Conservation (phyloP, 2,329 filamentous ascomycete genomes). For the Pochonia chlamydosporia region DNA sequence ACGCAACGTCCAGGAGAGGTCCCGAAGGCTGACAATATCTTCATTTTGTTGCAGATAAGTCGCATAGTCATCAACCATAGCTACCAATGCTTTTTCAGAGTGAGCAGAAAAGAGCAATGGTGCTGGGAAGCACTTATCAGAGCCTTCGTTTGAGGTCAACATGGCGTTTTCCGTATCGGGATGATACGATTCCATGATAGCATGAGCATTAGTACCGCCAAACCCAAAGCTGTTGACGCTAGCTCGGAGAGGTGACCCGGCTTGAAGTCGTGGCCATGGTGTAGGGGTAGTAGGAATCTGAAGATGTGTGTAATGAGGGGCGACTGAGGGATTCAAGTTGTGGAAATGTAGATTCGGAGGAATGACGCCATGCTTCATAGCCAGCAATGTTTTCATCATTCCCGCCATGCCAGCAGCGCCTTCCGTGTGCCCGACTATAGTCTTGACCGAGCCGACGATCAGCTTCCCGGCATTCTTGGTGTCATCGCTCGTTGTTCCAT, state of each 20-base stretch:
- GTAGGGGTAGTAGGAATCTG: slow-evolving; percentile 13
- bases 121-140: not conserved
- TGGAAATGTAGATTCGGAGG: slow-evolving; percentile 26
- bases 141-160: too few relatives aligned
- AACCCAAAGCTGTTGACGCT: slow-evolving; percentile 45
- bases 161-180: not conserved
- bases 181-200: slow-evolving; percentile 24
- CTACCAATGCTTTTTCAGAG: not conserved
- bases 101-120: not conserved
- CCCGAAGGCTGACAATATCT: not conserved
- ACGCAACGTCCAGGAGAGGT: too few relatives aligned
- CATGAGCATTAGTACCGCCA: slow-evolving; percentile 42
- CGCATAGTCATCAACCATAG: not conserved
- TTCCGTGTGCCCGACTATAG: slow-evolving; percentile 21
- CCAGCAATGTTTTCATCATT: slow-evolving; percentile 13
- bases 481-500: not conserved
- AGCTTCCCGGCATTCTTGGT: slow-evolving; percentile 8
- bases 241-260: slow-evolving; percentile 24
- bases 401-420: slow-evolving; percentile 18
- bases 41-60: not conserved
- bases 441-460: slow-evolving; percentile 22
- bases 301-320: slow-evolving; percentile 17
- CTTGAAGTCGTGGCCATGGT: slow-evolving; percentile 15
- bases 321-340: slow-evolving; percentile 19
- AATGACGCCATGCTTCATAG: slow-evolving; percentile 15